Evolutionary conservation across 2,329 filamentous ascomycete genomes (phyloP).

Genomic region (Sarocladium kiliense): DNA sequence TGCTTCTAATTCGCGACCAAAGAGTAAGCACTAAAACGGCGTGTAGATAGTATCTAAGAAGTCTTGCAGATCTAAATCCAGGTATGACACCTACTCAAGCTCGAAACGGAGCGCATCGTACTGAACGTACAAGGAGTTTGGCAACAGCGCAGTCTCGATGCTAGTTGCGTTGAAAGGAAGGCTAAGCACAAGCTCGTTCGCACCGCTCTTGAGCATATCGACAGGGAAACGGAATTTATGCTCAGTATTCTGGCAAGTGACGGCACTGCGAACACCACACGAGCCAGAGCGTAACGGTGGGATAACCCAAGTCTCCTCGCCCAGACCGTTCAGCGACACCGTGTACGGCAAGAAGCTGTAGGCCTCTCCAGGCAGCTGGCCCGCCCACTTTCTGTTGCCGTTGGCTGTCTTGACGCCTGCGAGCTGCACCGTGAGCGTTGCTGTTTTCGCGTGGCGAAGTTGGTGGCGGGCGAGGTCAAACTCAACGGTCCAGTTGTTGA

Average conservation of each 20-base stretch:
- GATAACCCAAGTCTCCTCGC: slow-evolving; percentile 49
- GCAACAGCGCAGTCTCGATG: slow-evolving; percentile 51
- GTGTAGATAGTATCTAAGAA: too few relatives aligned
- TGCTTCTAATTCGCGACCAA: too few relatives aligned
- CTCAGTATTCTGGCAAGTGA: slow-evolving; percentile 56
- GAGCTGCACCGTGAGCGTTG: slow-evolving; percentile 58
- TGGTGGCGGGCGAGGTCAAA: slow-evolving; percentile 42
- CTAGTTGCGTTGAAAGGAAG: slow-evolving; percentile 55
- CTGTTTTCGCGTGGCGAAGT: slow-evolving; percentile 34
- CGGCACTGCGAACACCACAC: slow-evolving; percentile 54
- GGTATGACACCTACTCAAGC: slow-evolving; percentile 26
- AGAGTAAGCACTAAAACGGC: too few relatives aligned
- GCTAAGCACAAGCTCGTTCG: slow-evolving; percentile 52
- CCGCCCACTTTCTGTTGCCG: slow-evolving; percentile 49
- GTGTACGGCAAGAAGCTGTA: slow-evolving; percentile 48
- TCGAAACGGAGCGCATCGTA: slow-evolving; percentile 61
- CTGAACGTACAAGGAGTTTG: slow-evolving; percentile 54
- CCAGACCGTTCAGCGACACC: slow-evolving; percentile 33
- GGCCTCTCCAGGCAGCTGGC: slow-evolving; percentile 45
- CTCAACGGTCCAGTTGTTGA: slow-evolving; percentile 56
- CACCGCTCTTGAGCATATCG: slow-evolving; percentile 39
- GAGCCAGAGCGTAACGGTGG: slow-evolving; percentile 43
- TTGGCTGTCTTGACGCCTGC: slow-evolving; percentile 57
- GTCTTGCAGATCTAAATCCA: too few relatives aligned
- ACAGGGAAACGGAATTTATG: slow-evolving; percentile 56